Evolutionary conservation across 108 stramenopile genomes (phyloP).

Genomic region (Nitzschia inconspicua): DNA sequence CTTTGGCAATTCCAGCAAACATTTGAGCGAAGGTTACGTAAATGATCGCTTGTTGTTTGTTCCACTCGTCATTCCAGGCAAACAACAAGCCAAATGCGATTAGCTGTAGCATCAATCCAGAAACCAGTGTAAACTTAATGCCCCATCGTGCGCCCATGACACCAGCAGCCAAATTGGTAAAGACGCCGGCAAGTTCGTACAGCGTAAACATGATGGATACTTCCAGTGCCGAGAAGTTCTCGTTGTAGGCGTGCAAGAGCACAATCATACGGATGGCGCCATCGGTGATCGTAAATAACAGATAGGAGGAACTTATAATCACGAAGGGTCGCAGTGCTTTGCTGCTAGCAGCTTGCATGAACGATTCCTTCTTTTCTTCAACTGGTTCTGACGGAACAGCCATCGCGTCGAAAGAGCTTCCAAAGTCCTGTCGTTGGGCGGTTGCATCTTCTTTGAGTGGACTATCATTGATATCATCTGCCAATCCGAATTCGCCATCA

Average conservation of each 20-base stretch:
- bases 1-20: conserved; percentile 93
- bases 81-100: conserved; percentile 70
- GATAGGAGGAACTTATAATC: conserved; percentile 85
- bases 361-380: conserved; percentile 15
- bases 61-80: conserved; percentile 79
- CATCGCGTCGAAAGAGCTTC: no score
- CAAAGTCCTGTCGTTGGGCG: no score
- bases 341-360: conserved; percentile 35
- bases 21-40: conserved; percentile 92
- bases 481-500: no score
- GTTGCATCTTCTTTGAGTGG: no score
- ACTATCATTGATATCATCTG: no score
- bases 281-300: conserved; percentile 93
- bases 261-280: conserved; percentile 95
- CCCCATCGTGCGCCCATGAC: conserved; percentile 87
- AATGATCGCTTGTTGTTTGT: conserved; percentile 55
- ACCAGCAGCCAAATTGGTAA: conserved; percentile 91
- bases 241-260: conserved; percentile 89
- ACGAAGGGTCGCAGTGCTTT: conserved; percentile 81
- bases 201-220: conserved; percentile 93
- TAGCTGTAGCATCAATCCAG: conserved; percentile 73
- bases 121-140: conserved; percentile 77
- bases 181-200: conserved; percentile 92
- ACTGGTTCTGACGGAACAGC: no score
- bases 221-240: conserved; percentile 85